Evolutionary conservation across 2,329 filamentous ascomycete species (phyloP), one percentile per base, ranked within the genome.

Genomic region (Paracamarosporium sp.): DNA sequence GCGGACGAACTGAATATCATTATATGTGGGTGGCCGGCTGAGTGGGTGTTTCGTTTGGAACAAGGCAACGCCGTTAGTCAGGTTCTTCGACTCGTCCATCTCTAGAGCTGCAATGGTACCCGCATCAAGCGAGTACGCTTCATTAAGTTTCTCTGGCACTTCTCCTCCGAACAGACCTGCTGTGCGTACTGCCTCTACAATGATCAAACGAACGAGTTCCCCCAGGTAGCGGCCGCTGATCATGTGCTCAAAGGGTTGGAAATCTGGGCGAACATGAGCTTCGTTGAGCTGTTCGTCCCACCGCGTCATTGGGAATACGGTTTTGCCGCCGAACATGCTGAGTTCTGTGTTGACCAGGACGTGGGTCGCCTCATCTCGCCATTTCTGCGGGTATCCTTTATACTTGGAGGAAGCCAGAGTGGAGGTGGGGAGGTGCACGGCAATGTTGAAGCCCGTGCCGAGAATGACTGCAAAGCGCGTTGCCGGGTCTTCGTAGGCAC

Each of bases 291-390:
- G 66, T 7, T 88, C 84, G 62, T 89, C 87, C 86, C 86, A 89
- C 13, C 82, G 78, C 5, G 86, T 87, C 63, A 80, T 82, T 1
- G 85, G 84, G 35, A 88, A 78, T 27, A 87, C 79, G 22, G 82
- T 78, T 56, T 85, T 82, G 46, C 84, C 48, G 36, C 48, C 87
- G 61, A 88, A 88, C 86, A 89, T 88, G 77, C 86, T 88, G 64
- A 88, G 78, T 68, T 89, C 87, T 7, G 84, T 88, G 69, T 89
- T 89, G 65, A 88, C 82, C 51, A 89, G 83, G 30, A 89, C 86
- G 57, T 86, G 82, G 28, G 82, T 79, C n/a, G 86, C 85, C 38
- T 81, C 77, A 27, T 82, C 78, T 56, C 84, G 81, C 85, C 85
- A 87, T 36, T 79, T 79, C 15, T 81, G 75, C 1, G 85, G 81